Base-by-base conservation (phyloP, 2,329 filamentous ascomycete genomes). In the Calycina herbarum region DNA sequence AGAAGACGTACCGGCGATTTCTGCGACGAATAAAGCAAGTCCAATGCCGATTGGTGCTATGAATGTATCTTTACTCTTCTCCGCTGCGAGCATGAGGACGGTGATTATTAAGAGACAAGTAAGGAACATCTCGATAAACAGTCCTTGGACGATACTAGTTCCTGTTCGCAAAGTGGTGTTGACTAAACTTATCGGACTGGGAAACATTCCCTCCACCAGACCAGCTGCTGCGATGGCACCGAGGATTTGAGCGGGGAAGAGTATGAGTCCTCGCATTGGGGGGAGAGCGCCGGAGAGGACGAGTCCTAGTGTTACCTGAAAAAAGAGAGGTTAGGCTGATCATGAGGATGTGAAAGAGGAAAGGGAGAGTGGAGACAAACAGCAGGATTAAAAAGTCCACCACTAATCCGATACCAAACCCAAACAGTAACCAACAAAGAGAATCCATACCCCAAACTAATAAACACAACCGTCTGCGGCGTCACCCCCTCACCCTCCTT, bases 41-140 rank as follows among this genome's bases (percentile, higher is more conserved):
- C 91, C 91, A 70, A 93, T 91, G 13, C 88, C 89, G 3, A 93
- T 78, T 0, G 90, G 90, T 0, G 90, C 90, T 1, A 92, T 78
- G 73, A 83, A 91, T 0, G 90, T 93, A 2, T 86, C 86, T 57
- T 88, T 87, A 76, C 92, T 89, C 78, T 93, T 92, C 75, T 92
- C 89, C 3, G 86, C 85, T 0, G 89, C 89, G 57, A 82, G 74
- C 80, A 82, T 81, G 64, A 82, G 79, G 59, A 82, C 81, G 33
- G 79, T 79, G 62, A 82, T 80, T 2, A 82, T 76, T 38, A 82
- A 66, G 65, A 82, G 76, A 6, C 79, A 77, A 3, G 81, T 82
- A 4, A 82, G 71, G 48, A 83, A 75, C 67, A 80, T 79, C 67
- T 82, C 81, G 31, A 82, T 81, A 66, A 82, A 80, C 35, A 82